Evolutionary conservation across 2,329 filamentous ascomycete species (phyloP).

Genomic region (Thermothelomyces thermophilus): DNA sequence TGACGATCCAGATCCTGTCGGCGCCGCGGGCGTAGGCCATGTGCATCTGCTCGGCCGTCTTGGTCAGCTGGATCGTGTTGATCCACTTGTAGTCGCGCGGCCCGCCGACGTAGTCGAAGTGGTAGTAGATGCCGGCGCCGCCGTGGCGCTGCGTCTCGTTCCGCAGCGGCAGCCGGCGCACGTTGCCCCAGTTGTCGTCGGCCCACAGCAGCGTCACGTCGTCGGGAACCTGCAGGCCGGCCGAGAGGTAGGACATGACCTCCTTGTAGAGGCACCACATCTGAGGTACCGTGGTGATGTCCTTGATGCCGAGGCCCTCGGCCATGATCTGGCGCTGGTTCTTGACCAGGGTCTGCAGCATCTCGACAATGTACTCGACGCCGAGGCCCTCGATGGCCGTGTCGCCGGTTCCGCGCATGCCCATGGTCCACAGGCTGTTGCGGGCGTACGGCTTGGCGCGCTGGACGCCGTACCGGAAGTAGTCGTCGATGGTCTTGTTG

Average conservation of each 20-base stretch:
- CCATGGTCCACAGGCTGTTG: constrained; percentile 58
- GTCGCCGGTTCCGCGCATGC: constrained; percentile 65
- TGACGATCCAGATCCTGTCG: constrained; percentile 59
- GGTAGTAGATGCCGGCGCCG: constrained; percentile 61
- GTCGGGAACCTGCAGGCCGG: constrained; percentile 56
- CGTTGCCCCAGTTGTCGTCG: constrained; percentile 64
- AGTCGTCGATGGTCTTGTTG: constrained; percentile 60
- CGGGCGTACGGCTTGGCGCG: constrained; percentile 60
- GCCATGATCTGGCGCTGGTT: constrained; percentile 54
- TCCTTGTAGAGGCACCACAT: constrained; percentile 72
- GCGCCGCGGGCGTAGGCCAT: constrained; percentile 53
- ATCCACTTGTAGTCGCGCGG: constrained; percentile 52
- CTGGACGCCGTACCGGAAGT: constrained; percentile 60
- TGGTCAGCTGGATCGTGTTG: constrained; percentile 57
- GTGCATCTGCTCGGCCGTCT: constrained; percentile 55
- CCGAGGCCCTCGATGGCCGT: constrained; percentile 51
- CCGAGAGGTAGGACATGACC: constrained; percentile 61
- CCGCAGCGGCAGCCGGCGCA: constrained; percentile 52
- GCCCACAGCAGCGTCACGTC: constrained; percentile 63
- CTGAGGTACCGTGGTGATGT: constrained; percentile 53
- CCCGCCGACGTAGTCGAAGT: constrained; percentile 47
- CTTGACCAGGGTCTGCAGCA: constrained; percentile 54
- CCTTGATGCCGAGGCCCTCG: constrained; percentile 45
- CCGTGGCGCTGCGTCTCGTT: constrained; percentile 54
- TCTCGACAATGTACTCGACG: constrained; percentile 48